Evolutionary conservation across 495 filamentous ascomycete species (phyloP).

Genomic region (Hyaloscypha finlandica): DNA sequence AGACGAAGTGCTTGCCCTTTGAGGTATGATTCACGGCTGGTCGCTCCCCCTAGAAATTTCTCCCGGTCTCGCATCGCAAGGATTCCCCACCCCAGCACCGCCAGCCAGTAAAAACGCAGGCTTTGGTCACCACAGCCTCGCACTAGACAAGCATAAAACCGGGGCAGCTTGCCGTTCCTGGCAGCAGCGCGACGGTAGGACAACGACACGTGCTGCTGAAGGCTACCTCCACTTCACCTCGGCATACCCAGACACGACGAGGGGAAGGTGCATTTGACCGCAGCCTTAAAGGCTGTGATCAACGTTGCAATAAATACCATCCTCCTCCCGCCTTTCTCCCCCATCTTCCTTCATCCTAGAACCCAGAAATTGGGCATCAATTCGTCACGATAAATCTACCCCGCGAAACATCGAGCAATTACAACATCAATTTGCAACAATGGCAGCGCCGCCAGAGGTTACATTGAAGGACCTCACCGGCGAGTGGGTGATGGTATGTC

Average conservation of each 20-base stretch:
- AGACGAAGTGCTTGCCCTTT: slow-evolving; percentile 8
- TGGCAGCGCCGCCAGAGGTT: slow-evolving; percentile 79
- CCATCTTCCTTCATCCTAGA: not conserved
- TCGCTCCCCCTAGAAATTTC: not conserved
- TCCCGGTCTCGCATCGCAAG: not conserved
- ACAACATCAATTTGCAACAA: slow-evolving; percentile 43
- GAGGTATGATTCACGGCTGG: slow-evolving; percentile 5
- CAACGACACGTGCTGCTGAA: not conserved
- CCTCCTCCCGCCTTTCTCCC: not conserved
- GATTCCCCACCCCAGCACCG: not conserved
- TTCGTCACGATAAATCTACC: not conserved
- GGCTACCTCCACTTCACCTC: not conserved
- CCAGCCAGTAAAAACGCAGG: not conserved
- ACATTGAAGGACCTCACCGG: slow-evolving; percentile 76
- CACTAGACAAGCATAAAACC: not conserved
- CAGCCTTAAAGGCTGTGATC: not conserved
- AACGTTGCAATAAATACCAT: slow-evolving; percentile 5
- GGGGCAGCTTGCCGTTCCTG: slow-evolving; percentile 1
- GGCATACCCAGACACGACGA: not conserved
- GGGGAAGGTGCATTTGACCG: not conserved
- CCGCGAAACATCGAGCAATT: slow-evolving; percentile 4
- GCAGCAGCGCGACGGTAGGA: not conserved
- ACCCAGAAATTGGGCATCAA: not conserved
- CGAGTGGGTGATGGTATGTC: slow-evolving; percentile 74
- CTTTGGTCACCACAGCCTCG: not conserved